Base-by-base conservation (phyloP, 2,329 filamentous ascomycete genomes). In the Pezizomycotina sp. region DNA sequence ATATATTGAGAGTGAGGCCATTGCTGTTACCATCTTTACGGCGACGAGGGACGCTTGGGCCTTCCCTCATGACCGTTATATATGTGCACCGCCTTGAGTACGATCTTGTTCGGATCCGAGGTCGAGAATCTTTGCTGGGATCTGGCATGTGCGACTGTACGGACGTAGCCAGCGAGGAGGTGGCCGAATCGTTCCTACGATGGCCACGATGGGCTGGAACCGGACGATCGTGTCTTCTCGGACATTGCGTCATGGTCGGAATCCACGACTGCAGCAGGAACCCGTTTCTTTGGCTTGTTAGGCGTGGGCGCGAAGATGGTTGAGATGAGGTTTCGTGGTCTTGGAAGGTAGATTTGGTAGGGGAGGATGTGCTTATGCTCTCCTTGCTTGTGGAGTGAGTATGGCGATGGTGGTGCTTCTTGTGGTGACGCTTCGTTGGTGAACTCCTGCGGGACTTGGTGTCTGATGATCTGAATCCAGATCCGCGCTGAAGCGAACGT, bases 31-130 rank as follows among this genome's bases (percentile, higher is more conserved):
- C 68, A 12, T 77, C 80, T 31, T 62, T n/a, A 79, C 81, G 0
- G 82, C 81, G 22, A 92, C 68, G 36, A 98, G 69, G 56, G 92
- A 80, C 10, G 82, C 83, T n/a, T 80, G 73, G 0, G 89, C 86
- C n/a, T 78, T 84, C 53, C 77, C 79, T 48, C 74, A 51, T 81
- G 92, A 39, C 80, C 70, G 56, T 91, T 89, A 64, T 92, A 95
- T 37, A 77, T 67, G 55, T 92, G 95, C 3, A 95, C 89, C 7
- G 77, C 89, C 53, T 78, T 78, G 58, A 98, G 86, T 45, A 92
- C 75, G 54, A 98, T 89, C 66, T 98, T 98, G 61, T 92, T 74
- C 0, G 86, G 84, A 55, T 95, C 82, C 47, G 79, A 80, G 18
- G 83, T 93, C 22, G 72, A 69, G 58, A 93, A 95, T 47, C 75